Percentiles rank a stretch among this genome's conserved stretches.
Evolutionary conservation across 306 rosid species (phyloP).

Genomic region (Abrus pulchellus): DNA sequence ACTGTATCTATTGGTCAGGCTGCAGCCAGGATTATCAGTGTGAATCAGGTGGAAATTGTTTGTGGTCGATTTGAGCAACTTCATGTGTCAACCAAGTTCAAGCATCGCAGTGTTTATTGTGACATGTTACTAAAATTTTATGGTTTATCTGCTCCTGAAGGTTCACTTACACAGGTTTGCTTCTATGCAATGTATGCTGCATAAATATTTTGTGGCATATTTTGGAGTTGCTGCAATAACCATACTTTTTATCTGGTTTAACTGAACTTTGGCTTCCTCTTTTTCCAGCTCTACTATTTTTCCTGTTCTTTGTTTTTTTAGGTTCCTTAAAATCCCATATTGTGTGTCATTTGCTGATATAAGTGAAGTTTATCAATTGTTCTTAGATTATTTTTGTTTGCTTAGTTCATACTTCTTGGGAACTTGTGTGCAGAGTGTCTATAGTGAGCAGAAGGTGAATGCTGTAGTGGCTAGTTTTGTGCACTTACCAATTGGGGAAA

Average conservation of each 20-base stretch:
- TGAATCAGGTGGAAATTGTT: slow-evolving; percentile 81
- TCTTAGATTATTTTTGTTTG: slow-evolving; percentile 21
- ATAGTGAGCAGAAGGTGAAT: slow-evolving; percentile 86
- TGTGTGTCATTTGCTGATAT: slow-evolving; percentile 1
- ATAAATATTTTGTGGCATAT: slow-evolving; percentile 22
- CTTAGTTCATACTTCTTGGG: slow-evolving; percentile 33
- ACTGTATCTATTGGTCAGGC: slow-evolving; percentile 85
- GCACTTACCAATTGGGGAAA: slow-evolving; percentile 88
- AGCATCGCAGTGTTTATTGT: slow-evolving; percentile 83
- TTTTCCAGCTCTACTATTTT: slow-evolving; percentile 35
- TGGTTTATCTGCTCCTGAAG: slow-evolving; percentile 95
- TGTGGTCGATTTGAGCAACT: slow-evolving; percentile 95
- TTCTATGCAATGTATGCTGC: slow-evolving; percentile 39
- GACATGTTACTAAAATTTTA: slow-evolving; percentile 82
- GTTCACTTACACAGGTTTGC: slow-evolving; percentile 96
- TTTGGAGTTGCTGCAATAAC: slow-evolving; percentile 36
- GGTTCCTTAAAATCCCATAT: slow-evolving; percentile 20
- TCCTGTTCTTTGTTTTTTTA: not conserved
- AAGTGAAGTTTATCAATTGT: slow-evolving; percentile 2
- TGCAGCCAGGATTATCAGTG: slow-evolving; percentile 82
- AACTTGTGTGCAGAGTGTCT: slow-evolving; percentile 76
- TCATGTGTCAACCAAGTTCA: slow-evolving; percentile 85
- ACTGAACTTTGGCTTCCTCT: not conserved
- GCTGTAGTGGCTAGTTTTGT: slow-evolving; percentile 94
- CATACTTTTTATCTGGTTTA: not conserved